phyloP scores from a whole-genome alignment of 148 eudicot species.

The Gaultheria prostrata region DNA sequence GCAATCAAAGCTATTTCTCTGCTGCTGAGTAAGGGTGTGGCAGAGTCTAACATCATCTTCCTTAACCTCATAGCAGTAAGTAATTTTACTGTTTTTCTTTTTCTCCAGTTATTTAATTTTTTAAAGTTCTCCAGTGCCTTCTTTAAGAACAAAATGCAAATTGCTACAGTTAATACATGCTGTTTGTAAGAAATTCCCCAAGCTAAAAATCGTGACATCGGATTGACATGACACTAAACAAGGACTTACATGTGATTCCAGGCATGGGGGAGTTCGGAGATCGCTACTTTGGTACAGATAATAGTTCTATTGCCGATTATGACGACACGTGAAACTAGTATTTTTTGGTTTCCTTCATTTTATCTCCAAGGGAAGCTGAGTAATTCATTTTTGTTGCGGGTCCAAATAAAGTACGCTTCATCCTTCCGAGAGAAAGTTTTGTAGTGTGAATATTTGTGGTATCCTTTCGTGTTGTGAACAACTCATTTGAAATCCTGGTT shows the following conservation, averaged over 20 bases:
- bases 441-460: not conserved
- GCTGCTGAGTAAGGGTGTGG: constrained; percentile 84
- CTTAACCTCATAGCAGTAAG: constrained; percentile 94
- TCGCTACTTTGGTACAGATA: constrained; percentile 90
- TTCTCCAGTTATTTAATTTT: not conserved
- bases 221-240: constrained; percentile 75
- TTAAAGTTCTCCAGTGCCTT: no score
- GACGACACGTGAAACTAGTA: not conserved
- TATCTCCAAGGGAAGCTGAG: not conserved
- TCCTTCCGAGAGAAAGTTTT: not conserved
- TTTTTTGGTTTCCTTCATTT: not conserved
- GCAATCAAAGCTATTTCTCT: constrained; percentile 90
- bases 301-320: not conserved
- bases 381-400: not conserved
- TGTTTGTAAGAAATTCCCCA: constrained; percentile 82
- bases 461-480: not conserved
- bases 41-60: constrained; percentile 89
- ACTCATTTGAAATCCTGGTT: not conserved
- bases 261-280: constrained; percentile 99
- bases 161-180: constrained; percentile 59
- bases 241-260: constrained; percentile 83
- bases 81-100: not conserved
- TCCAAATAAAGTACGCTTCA: not conserved
- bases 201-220: constrained; percentile 91
- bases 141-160: no score